phyloP scores from a whole-genome alignment of 257 asterid genomes.

The Jaltomata sinuosa region DNA sequence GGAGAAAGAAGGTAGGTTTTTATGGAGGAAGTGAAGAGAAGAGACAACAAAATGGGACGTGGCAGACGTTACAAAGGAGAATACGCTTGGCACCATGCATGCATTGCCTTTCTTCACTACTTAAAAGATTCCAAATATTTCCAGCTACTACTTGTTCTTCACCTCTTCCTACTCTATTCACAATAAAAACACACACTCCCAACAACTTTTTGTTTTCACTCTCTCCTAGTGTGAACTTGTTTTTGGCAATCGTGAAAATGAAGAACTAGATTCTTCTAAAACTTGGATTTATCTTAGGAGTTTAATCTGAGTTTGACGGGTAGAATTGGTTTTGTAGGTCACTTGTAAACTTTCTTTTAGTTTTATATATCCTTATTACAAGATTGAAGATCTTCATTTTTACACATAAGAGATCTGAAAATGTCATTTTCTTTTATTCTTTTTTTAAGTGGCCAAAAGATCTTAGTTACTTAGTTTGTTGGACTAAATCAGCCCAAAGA shows the following conservation, averaged over 20 bases:
- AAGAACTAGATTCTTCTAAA: neutral
- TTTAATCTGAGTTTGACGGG: no score
- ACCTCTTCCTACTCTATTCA: neutral
- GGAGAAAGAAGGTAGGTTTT: no score
- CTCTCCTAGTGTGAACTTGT: neutral
- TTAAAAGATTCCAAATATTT: neutral
- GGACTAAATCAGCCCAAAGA: no score
- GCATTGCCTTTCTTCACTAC: neutral
- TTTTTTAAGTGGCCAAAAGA: no score
- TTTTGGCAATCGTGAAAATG: neutral
- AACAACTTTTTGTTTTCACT: neutral
- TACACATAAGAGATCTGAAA: no score
- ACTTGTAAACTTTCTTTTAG: no score
- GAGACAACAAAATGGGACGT: neutral
- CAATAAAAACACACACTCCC: neutral
- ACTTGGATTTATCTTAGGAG: neutral
- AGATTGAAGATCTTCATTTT: no score
- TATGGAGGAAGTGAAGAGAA: neutral
- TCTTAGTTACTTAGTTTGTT: no score
- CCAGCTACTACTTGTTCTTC: no score
- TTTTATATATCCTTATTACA: no score
- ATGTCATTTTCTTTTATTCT: no score
- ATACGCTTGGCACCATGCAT: slow-evolving; percentile 1
- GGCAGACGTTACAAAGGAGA: neutral
- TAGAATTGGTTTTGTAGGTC: no score